These are phyloP conservation scores for Ensete ventricosum DNA, from an alignment of 176 grass and related monocot species.

Conservation along the genomic window DNA sequence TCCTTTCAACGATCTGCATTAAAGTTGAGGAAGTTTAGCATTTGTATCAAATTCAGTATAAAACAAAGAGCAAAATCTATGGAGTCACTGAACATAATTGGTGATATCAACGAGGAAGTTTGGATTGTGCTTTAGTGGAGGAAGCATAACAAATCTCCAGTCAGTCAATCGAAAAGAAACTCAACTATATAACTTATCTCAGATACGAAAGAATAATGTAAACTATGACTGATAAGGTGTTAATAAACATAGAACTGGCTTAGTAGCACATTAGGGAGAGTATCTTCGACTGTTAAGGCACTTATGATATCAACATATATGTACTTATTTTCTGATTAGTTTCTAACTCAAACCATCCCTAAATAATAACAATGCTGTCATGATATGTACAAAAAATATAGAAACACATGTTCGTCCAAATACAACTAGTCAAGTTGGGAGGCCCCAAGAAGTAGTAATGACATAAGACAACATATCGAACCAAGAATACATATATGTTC, in stretches of 20 bases:
- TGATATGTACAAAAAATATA: not conserved
- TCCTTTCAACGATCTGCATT: constrained; percentile 76
- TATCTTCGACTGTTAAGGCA: too few relatives aligned
- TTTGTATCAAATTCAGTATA: constrained; percentile 13
- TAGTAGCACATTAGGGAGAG: too few relatives aligned
- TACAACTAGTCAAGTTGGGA: too few relatives aligned
- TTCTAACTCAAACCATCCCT: not conserved
- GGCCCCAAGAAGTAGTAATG: too few relatives aligned
- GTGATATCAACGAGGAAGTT: not conserved
- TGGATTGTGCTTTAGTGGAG: not conserved
- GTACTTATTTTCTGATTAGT: not conserved
- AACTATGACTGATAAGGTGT: not conserved
- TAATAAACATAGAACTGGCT: not conserved
- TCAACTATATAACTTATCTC: not conserved
- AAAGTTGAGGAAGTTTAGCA: constrained; percentile 29
- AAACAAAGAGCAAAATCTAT: not conserved
- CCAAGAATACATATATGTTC: too few relatives aligned
- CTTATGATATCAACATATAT: too few relatives aligned
- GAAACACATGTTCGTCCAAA: not conserved
- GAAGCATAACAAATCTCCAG: not conserved
- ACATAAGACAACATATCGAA: too few relatives aligned
- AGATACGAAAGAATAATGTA: not conserved
- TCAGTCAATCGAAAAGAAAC: not conserved
- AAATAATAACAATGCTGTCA: not conserved
- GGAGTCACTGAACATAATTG: not conserved